These are phyloP conservation scores for Hyaloscypha bicolor DNA, from an alignment of 495 filamentous ascomycete species.

Conservation along the genomic window DNA sequence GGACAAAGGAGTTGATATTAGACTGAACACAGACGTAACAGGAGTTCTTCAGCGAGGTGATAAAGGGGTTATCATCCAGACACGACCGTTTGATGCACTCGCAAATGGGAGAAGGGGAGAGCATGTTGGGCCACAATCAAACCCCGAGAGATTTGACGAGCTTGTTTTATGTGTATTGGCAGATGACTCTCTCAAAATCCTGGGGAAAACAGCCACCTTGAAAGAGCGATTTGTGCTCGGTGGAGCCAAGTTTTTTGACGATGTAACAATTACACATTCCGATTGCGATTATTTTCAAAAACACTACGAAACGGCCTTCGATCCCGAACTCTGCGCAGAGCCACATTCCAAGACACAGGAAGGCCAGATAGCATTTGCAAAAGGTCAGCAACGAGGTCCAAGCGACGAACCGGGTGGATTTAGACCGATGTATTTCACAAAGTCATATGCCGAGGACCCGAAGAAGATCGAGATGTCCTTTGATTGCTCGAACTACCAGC, in stretches of 20 bases:
- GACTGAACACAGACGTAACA: constrained; percentile 63
- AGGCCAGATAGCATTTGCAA: constrained; percentile 55
- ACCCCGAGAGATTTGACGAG: constrained; percentile 63
- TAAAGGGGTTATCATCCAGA: constrained; percentile 56
- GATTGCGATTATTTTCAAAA: constrained; percentile 74
- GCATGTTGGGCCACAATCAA: constrained; percentile 18
- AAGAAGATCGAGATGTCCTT: constrained; percentile 85
- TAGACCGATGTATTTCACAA: constrained; percentile 82
- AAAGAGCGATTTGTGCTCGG: constrained; percentile 69
- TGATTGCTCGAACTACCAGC: constrained; percentile 83
- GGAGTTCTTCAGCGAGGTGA: constrained; percentile 58
- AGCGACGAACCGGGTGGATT: constrained; percentile 49
- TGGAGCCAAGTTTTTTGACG: constrained; percentile 76
- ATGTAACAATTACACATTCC: constrained; percentile 82
- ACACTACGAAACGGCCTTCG: constrained; percentile 74
- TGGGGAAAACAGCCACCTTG: constrained; percentile 63
- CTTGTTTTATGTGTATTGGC: constrained; percentile 76
- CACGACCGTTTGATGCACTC: constrained; percentile 26
- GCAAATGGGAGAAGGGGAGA: constrained; percentile 17
- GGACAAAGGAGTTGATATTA: constrained; percentile 63
- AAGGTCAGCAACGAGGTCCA: constrained; percentile 36
- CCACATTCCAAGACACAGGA: constrained; percentile 49
- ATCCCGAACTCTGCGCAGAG: constrained; percentile 50
- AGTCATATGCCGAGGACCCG: constrained; percentile 63
- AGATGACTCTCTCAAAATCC: constrained; percentile 69